A percentile compares a stretch with the other conserved stretches of the same genome.
phyloP scores from a whole-genome alignment of 768 basidiomycete genomes.

The Daedalea quercina region DNA sequence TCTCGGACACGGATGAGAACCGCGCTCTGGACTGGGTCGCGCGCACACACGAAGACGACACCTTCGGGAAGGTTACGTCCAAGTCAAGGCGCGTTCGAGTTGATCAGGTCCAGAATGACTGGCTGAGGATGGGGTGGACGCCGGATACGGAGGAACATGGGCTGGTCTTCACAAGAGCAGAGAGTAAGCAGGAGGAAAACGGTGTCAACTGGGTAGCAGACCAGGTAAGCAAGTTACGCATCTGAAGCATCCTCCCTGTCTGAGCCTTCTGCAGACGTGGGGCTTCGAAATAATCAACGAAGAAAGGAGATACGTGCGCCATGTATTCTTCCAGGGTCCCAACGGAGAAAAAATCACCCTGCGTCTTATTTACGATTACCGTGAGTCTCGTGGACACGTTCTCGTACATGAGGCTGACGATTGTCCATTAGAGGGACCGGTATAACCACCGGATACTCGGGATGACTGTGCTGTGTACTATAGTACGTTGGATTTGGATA shows the following conservation, averaged over 20 bases:
- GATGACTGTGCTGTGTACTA: background rate
- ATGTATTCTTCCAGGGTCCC: conserved; percentile 58
- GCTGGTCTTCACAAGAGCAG: conserved; percentile 30
- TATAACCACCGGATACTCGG: background rate
- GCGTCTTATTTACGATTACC: conserved; percentile 60
- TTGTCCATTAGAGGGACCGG: conserved; percentile 9
- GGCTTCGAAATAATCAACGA: conserved; percentile 55
- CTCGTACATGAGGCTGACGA: background rate
- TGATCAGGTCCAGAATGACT: conserved; percentile 27
- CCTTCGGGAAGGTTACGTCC: conserved; percentile 56
- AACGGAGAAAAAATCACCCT: conserved; percentile 48
- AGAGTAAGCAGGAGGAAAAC: conserved; percentile 62
- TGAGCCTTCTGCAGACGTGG: conserved; percentile 36
- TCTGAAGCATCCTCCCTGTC: conserved; percentile 9
- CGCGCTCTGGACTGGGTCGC: conserved; percentile 53
- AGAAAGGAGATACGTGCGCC: conserved; percentile 54
- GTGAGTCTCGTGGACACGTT: conserved; percentile 32
- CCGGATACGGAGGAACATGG: conserved; percentile 29
- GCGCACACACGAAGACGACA: conserved; percentile 43
- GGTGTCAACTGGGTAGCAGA: conserved; percentile 52
- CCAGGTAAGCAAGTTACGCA: conserved; percentile 37
- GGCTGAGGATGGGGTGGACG: conserved; percentile 37
- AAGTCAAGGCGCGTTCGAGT: conserved; percentile 23
- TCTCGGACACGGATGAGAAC: conserved; percentile 49
- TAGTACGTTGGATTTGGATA: background rate